Conservation (phyloP, 768 basidiomycete species). For the Mycena metata region DNA sequence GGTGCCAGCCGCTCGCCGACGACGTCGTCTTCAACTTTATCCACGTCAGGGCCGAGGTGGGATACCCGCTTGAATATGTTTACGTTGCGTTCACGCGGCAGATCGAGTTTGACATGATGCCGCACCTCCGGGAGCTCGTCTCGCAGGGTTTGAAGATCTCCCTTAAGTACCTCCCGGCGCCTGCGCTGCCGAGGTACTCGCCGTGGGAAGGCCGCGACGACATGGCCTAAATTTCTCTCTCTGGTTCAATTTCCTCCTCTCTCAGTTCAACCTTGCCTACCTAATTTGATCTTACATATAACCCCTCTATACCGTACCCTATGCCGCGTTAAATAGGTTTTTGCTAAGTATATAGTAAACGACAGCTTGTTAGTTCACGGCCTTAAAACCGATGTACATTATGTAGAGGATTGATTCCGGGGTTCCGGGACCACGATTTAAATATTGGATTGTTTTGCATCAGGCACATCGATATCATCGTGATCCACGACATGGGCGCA, state of each 20-base stretch:
- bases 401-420: no score
- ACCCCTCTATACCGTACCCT: constrained; percentile 1
- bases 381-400: no score
- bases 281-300: neutral
- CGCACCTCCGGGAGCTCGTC: constrained; percentile 9
- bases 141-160: neutral
- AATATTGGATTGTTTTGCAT: no score
- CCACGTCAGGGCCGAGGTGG: constrained; percentile 7
- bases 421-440: no score
- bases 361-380: neutral
- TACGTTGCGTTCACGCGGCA: neutral
- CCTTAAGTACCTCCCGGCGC: constrained; percentile 1
- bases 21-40: constrained; percentile 24
- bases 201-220: constrained; percentile 20
- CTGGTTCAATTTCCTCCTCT: no score
- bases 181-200: constrained; percentile 7
- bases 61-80: neutral
- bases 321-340: constrained; percentile 7
- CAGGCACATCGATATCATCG: neutral
- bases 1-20: constrained; percentile 19
- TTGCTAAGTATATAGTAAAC: constrained; percentile 15
- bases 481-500: neutral
- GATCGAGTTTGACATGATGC: constrained; percentile 17
- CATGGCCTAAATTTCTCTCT: neutral
- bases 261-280: no score